phyloP scores from a whole-genome alignment of 164 flowering plant species.

The Piper betle region DNA sequence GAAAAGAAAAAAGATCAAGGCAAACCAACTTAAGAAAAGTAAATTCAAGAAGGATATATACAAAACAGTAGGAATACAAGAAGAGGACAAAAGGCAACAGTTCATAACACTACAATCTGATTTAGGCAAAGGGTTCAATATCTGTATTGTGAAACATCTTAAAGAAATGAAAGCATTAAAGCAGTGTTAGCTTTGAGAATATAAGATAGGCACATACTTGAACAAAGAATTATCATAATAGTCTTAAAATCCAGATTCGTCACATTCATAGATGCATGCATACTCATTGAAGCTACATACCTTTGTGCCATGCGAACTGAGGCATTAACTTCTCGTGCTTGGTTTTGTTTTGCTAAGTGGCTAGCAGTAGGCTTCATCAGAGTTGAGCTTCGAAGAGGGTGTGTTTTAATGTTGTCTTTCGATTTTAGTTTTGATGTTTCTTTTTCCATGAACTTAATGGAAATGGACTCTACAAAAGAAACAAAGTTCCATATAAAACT shows the following conservation, averaged over 20 bases:
- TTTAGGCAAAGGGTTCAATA: too few species aligned
- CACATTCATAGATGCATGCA: not conserved
- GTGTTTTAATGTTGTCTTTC: constrained; percentile 22
- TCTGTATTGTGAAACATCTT: too few species aligned
- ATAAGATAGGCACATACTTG: too few species aligned
- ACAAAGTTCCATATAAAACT: too few species aligned
- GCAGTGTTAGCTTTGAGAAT: too few species aligned
- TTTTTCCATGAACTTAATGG: not conserved
- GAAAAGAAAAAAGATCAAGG: not conserved
- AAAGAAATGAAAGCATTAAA: too few species aligned
- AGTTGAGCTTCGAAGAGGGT: constrained; percentile 48
- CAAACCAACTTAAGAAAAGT: not conserved
- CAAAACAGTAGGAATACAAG: too few species aligned
- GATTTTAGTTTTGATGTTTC: constrained; percentile 7
- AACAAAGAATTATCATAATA: too few species aligned
- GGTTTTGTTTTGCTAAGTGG: constrained; percentile 81
- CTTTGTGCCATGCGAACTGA: constrained; percentile 29
- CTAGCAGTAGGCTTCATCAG: constrained; percentile 98
- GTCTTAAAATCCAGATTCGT: not conserved
- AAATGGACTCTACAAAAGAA: not conserved
- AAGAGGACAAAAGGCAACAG: too few species aligned
- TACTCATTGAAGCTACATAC: constrained; percentile 1
- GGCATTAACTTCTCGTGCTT: constrained; percentile 15
- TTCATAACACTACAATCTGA: too few species aligned
- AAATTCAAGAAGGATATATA: not conserved